Percentiles rank a stretch among this genome's conserved stretches.
phyloP scores from a whole-genome alignment of 31 red algal species.

The Asparagopsis taxiformis region DNA sequence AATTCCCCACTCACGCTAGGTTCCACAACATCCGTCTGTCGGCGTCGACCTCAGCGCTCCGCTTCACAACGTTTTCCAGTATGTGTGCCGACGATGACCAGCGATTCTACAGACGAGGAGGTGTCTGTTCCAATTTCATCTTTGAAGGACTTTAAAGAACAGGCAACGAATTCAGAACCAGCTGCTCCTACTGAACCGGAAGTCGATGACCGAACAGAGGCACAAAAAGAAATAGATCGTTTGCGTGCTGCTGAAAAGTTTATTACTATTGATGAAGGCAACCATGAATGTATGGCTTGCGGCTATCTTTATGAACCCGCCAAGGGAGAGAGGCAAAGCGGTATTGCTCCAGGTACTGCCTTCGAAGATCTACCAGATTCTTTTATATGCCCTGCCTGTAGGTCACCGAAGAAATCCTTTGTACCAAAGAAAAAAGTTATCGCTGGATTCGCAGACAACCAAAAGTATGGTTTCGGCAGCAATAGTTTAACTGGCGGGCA shows the following conservation, averaged over 20 bases:
- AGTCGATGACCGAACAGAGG: conserved; percentile 37
- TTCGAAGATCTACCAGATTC: conserved; percentile 62
- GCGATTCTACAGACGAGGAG: background rate
- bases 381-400: conserved; percentile 80
- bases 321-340: conserved; percentile 58
- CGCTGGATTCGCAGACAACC: conserved; percentile 93
- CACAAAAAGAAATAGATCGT: conserved; percentile 81
- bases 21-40: no score
- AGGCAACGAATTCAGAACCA: background rate
- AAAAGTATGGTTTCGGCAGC: conserved; percentile 81
- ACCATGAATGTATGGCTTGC: conserved; percentile 72
- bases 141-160: background rate
- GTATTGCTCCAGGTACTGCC: conserved; percentile 50
- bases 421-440: conserved; percentile 74
- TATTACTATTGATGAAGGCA: conserved; percentile 80
- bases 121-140: background rate
- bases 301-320: conserved; percentile 66
- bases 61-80: no score
- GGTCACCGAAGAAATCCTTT: conserved; percentile 61
- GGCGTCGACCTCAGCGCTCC: no score
- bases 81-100: no score
- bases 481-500: conserved; percentile 79
- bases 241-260: conserved; percentile 89
- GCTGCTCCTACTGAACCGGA: background rate
- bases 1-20: no score